These are phyloP conservation scores for Ustilago lituana DNA, from an alignment of 1,284 basidiomycete genomes.

Conservation along the genomic window DNA sequence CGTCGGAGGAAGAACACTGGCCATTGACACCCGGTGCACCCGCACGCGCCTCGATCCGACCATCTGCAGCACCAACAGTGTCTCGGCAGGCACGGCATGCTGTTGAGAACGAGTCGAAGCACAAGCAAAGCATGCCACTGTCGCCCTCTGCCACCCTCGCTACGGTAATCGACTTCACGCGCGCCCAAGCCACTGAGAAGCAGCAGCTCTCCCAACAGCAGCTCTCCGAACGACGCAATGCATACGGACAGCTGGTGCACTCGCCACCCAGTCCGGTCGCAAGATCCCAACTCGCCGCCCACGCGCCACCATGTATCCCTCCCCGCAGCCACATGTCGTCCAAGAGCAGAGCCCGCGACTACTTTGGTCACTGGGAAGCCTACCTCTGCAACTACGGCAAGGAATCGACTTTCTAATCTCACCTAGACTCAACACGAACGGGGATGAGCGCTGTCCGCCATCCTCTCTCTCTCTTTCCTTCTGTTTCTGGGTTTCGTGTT, in stretches of 20 bases:
- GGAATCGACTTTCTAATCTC: slow-evolving; percentile 27
- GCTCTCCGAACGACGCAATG: slow-evolving; percentile 2
- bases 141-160: slow-evolving; percentile 15
- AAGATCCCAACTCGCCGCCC: background rate
- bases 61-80: background rate
- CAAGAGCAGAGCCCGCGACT: slow-evolving; percentile 5
- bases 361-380: slow-evolving; percentile 37
- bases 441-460: no score
- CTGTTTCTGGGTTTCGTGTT: no score
- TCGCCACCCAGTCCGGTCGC: slow-evolving; percentile 10
- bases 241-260: slow-evolving; percentile 13
- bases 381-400: slow-evolving; percentile 36
- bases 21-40: slow-evolving; percentile 16
- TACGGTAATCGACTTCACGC: slow-evolving; percentile 33
- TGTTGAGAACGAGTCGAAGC: slow-evolving; percentile 2
- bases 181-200: slow-evolving; percentile 8
- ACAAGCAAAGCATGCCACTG: slow-evolving; percentile 1
- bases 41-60: background rate
- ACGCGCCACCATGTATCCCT: slow-evolving; percentile 11
- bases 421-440: no score
- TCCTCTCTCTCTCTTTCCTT: background rate
- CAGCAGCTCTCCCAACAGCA: background rate
- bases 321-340: slow-evolving; percentile 10
- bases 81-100: slow-evolving; percentile 15
- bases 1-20: slow-evolving; percentile 17